Evolutionary conservation across 768 basidiomycete species (phyloP).

Genomic region (Termitomyces heimii): DNA sequence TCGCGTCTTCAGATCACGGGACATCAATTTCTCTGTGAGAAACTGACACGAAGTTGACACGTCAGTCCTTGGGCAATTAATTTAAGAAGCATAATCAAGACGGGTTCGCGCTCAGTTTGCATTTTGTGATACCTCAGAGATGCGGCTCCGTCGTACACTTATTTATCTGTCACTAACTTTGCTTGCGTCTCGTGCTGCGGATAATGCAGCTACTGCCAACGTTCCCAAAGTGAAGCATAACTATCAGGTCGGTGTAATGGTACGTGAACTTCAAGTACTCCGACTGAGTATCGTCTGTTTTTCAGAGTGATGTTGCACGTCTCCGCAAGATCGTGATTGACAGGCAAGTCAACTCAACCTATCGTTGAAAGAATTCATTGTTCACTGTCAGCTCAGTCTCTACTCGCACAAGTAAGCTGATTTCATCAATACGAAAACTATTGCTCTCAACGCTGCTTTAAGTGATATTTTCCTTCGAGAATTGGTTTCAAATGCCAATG

Average conservation of each 20-base stretch:
- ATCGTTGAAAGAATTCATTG: neutral
- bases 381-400: conserved; percentile 41
- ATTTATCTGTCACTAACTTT: conserved; percentile 38
- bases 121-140: conserved; percentile 21
- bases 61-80: conserved; percentile 28
- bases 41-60: conserved; percentile 42
- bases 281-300: neutral
- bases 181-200: conserved; percentile 40
- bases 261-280: neutral
- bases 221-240: conserved; percentile 52
- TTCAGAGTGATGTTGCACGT: conserved; percentile 88
- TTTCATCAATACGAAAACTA: neutral
- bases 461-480: conserved; percentile 88
- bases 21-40: conserved; percentile 15
- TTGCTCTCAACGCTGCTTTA: conserved; percentile 3
- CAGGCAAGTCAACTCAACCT: conserved; percentile 39
- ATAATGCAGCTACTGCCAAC: conserved; percentile 32
- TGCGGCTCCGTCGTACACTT: conserved; percentile 55
- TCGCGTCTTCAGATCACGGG: conserved; percentile 15
- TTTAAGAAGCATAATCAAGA: conserved; percentile 1
- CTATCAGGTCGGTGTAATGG: conserved; percentile 52
- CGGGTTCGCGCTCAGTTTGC: neutral
- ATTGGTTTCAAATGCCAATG: conserved; percentile 90
- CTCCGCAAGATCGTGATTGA: conserved; percentile 92
- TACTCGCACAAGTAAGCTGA: conserved; percentile 69